Base-by-base conservation (phyloP, 2,329 filamentous ascomycete genomes). In the Fusarium dimerum region DNA sequence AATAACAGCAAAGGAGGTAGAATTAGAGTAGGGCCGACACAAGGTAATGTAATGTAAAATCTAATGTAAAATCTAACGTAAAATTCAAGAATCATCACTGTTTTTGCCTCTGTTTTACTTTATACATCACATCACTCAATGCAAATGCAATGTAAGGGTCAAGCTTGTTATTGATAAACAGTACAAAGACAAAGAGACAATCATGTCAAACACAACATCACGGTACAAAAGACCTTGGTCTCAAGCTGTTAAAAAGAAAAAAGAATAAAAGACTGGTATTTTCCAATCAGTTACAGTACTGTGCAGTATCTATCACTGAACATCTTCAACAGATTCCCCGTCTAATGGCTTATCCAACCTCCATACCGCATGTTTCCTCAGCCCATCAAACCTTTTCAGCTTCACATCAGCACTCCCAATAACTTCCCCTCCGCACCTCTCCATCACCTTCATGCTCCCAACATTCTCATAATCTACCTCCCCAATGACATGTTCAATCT, bases 371-470 rank as follows among this genome's bases (percentile, higher is more conserved):
- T 48, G 45, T 16, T 17, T 26, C 45, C 45, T 43, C 18, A 45
- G 11, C n/a, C 34, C 45, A 13, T 47, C 29, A n/a, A 48, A 52
- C 17, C 45, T 17, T 20, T 40, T 15, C 26, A 48, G 20, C 15
- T 47, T 43, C 11, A 32, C 40, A 20, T 48, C 32, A 13, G 32
- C 10, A 3, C 16, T 38, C 20, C 41, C 50, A 16, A 48, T 39
- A 38, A 44, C 17, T 16, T 41, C 30, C 12, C 50, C 50, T 40
- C 50, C 50, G 40, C 45, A 44, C 34, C 40, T 48, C 36, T 44
- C 45, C 18, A 42, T 48, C 13, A 47, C 36, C n/a, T 34, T 17
- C 45, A 47, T 47, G 18, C 45, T 47, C n/a, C 45, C 45, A 6
- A n/a, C 32, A 40, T 40, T 47, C n/a, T 26, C 45, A 26, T 26